phyloP scores from a whole-genome alignment of 257 asterid genomes.

The Solanum tacnaense region DNA sequence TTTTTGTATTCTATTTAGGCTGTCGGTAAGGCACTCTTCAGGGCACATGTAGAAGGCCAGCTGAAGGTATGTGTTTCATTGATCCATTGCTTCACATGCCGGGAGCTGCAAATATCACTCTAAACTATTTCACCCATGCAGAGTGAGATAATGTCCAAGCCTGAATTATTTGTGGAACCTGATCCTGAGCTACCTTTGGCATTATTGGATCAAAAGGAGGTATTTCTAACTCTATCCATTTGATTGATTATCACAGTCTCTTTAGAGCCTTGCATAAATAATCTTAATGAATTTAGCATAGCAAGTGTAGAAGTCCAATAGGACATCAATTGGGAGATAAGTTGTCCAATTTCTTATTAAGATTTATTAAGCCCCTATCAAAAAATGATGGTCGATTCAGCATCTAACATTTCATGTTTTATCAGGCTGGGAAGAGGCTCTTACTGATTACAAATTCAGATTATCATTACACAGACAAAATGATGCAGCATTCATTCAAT shows the following conservation, averaged over 20 bases:
- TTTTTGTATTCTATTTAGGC: slow-evolving; percentile 43
- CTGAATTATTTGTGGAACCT: slow-evolving; percentile 85
- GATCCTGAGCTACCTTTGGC: slow-evolving; percentile 96
- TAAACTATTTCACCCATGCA: slow-evolving; percentile 20
- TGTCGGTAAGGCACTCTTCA: slow-evolving; percentile 88
- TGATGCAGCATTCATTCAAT: slow-evolving; percentile 93
- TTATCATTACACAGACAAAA: slow-evolving; percentile 81
- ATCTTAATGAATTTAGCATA: not conserved
- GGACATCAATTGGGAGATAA: not conserved
- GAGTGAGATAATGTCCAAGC: slow-evolving; percentile 90
- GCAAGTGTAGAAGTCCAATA: not conserved
- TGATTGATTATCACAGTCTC: not conserved
- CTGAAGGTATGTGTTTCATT: slow-evolving; percentile 47
- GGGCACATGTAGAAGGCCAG: slow-evolving; percentile 97
- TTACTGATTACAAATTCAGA: slow-evolving; percentile 89
- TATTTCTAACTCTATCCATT: slow-evolving; percentile 4
- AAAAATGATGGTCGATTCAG: not conserved
- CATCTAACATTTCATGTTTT: slow-evolving; percentile 8
- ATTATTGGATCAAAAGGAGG: slow-evolving; percentile 84
- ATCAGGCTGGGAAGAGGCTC: slow-evolving; percentile 81
- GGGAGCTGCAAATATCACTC: slow-evolving; percentile 11
- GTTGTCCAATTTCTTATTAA: not conserved
- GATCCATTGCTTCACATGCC: slow-evolving; percentile 9
- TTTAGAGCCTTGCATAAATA: not conserved
- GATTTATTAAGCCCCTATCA: not conserved